A percentile compares a stretch with the other conserved stretches of the same genome.
phyloP scores from a whole-genome alignment of 441 rosid species.

The Adansonia grandidieri region DNA sequence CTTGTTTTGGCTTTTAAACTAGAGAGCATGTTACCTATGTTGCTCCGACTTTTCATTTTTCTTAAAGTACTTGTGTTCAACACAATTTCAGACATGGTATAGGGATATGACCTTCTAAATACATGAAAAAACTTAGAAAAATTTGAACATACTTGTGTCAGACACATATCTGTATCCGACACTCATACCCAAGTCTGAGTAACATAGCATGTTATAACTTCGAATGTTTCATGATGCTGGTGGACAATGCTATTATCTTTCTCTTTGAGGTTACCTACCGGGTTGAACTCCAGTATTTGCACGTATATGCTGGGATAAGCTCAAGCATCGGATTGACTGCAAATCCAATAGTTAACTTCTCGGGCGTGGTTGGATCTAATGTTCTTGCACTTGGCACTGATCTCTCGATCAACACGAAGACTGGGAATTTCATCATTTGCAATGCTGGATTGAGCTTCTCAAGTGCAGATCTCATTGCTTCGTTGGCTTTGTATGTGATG shows the following conservation, averaged over 20 bases:
- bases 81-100: no score
- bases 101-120: no score
- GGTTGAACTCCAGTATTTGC: slow-evolving; percentile 87
- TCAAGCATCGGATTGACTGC: slow-evolving; percentile 81
- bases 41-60: no score
- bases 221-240: background rate
- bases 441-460: slow-evolving; percentile 76
- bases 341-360: slow-evolving; percentile 73
- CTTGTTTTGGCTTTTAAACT: background rate
- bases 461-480: slow-evolving; percentile 67
- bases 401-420: slow-evolving; percentile 76
- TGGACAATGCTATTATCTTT: background rate
- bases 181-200: no score
- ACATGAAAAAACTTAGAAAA: no score
- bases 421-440: slow-evolving; percentile 71
- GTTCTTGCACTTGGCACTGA: slow-evolving; percentile 68
- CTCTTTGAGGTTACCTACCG: slow-evolving; percentile 31
- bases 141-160: no score
- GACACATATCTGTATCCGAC: no score
- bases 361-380: slow-evolving; percentile 73
- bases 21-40: background rate
- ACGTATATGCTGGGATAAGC: slow-evolving; percentile 78
- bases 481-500: slow-evolving; percentile 70
- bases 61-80: no score
- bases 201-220: slow-evolving; percentile 23